Evolutionary conservation across 352 stramenopile genomes (phyloP), one percentile per base, ranked within the genome.

Genomic region (Phytophthora colocasiae): DNA sequence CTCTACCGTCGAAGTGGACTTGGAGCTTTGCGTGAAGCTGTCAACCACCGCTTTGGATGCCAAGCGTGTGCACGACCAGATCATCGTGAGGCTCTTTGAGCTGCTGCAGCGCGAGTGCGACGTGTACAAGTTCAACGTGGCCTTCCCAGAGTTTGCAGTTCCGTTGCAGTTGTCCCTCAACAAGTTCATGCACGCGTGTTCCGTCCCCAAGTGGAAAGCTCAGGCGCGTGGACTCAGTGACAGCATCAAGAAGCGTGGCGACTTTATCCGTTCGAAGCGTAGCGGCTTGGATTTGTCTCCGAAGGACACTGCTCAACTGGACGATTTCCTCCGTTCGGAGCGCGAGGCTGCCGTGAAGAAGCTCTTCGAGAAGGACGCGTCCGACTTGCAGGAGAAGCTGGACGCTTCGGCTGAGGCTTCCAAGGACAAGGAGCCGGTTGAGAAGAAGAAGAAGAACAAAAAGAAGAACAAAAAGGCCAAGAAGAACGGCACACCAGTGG

Each of bases 121-220:
- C 66, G 80, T 99, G 47, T 98, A 99, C 80, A 92, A 95, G 71
- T 98, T 97, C 74, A 97, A 96, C 59, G 92, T 98, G 43, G 95
- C 89, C 17, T 99, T 98, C 78, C 97, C 96, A 0, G 97, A 99
- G 75, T 93, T 98, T 57, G 90, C 88, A 0, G 87, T 98, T 59
- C 85, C 91, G 29, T 81, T 98, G 50, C 66, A 88, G 41, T 82
- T 97, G 34, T 80, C 85, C 45, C 81, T 98, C 60, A 86, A 85
- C 60, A 96, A 96, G 44, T 98, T 98, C 72, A 86, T 92, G 34
- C 89, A 90, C 52, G 79, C 83, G 19, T 96, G 78, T 41, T 69
- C 78, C 17, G 73, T 96, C 24, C 73, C 89, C 11, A 89, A 91
- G 40, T 97, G 88, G 90, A 91, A 89, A 19, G 78, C 80, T n/a